Percentiles rank a stretch among this genome's conserved stretches.
phyloP scores from a whole-genome alignment of 768 basidiomycete genomes.

The Phylloporus arenicola region DNA sequence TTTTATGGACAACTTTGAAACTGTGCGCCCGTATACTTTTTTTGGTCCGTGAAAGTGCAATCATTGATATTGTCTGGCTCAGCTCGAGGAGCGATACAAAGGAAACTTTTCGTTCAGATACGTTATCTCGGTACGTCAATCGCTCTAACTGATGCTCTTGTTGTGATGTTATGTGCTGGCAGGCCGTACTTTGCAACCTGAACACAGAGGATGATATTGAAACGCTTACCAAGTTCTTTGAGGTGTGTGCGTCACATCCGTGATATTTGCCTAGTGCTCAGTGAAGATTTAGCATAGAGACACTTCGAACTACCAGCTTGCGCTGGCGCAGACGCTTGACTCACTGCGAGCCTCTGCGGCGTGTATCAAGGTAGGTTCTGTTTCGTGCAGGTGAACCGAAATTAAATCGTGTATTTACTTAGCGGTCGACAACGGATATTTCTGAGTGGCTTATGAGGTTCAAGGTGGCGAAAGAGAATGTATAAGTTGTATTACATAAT shows the following conservation, averaged over 20 bases:
- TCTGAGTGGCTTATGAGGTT: conserved; percentile 42
- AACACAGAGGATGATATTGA: conserved; percentile 65
- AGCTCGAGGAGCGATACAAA: conserved; percentile 66
- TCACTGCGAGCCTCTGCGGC: conserved; percentile 53
- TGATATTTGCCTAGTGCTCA: not conserved
- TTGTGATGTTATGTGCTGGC: conserved; percentile 10
- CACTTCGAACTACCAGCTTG: conserved; percentile 60
- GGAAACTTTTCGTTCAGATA: conserved; percentile 57
- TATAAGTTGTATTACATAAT: conserved; percentile 17
- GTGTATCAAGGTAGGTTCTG: conserved; percentile 52
- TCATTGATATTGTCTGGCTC: conserved; percentile 1
- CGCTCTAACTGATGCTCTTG: not conserved
- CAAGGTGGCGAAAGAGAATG: not conserved
- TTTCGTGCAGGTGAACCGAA: not conserved
- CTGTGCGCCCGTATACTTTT: conserved; percentile 35
- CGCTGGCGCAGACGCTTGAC: conserved; percentile 65
- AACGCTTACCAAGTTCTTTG: conserved; percentile 66
- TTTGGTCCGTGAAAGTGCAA: not conserved
- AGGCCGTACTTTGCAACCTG: conserved; percentile 42
- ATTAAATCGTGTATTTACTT: conserved; percentile 3
- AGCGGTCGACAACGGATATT: conserved; percentile 60
- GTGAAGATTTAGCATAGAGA: conserved; percentile 48
- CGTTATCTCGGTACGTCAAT: conserved; percentile 45
- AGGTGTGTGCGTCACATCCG: conserved; percentile 37
- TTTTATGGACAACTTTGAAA: conserved; percentile 65